Evolutionary conservation across 2,329 filamentous ascomycete genomes (phyloP).

Genomic region (Microdochium bolleyi): DNA sequence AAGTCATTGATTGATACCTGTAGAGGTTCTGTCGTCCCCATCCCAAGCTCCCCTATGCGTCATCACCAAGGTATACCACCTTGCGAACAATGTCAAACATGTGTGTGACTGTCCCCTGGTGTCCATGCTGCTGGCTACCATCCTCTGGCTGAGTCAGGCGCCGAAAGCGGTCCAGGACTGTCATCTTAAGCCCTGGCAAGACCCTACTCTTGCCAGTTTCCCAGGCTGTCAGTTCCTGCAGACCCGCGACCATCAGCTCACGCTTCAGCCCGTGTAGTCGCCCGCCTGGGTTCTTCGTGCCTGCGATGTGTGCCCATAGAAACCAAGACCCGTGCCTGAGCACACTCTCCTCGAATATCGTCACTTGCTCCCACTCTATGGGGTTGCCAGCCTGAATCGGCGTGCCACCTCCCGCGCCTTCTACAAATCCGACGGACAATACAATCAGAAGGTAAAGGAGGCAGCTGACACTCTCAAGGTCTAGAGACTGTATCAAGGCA

Average conservation of each 20-base stretch:
- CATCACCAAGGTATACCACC: neutral
- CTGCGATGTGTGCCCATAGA: constrained; percentile 9
- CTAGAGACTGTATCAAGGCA: constrained; percentile 11
- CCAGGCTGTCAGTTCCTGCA: constrained; percentile 13
- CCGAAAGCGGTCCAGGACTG: constrained; percentile 5
- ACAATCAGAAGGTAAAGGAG: constrained; percentile 9
- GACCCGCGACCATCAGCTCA: constrained; percentile 7
- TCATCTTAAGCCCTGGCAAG: constrained; percentile 12
- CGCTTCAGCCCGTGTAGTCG: constrained; percentile 3
- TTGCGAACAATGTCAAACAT: neutral
- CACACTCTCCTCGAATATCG: constrained; percentile 14
- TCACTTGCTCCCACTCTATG: constrained; percentile 7
- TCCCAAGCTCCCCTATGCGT: neutral
- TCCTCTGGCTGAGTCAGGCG: neutral
- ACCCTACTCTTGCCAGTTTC: constrained; percentile 10
- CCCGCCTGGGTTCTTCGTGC: neutral
- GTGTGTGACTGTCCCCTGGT: neutral
- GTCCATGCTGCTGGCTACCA: neutral
- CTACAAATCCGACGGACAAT: constrained; percentile 3
- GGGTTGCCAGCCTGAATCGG: constrained; percentile 2
- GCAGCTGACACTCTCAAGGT: constrained; percentile 9
- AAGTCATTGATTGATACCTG: no score
- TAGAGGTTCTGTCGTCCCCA: no score
- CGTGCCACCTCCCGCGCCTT: neutral
- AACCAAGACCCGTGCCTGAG: constrained; percentile 21